These are phyloP conservation scores for Trichosporon sp. DNA, from an alignment of 1,284 basidiomycete species.

Conservation along the genomic window DNA sequence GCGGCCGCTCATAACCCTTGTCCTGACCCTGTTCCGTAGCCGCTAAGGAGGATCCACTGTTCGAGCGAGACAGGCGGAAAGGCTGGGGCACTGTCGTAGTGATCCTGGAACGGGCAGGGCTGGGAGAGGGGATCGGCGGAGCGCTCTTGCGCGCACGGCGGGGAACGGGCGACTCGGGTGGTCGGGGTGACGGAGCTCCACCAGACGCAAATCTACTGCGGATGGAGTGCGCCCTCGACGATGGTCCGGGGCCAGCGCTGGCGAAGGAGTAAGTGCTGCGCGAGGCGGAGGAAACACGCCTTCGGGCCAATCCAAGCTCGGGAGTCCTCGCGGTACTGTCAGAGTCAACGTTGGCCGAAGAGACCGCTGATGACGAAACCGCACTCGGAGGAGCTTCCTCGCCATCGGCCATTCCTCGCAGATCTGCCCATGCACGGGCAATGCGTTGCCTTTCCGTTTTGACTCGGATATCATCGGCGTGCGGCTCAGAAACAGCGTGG, in stretches of 20 bases:
- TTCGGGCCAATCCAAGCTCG: neutral
- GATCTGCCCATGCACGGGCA: slow-evolving; percentile 33
- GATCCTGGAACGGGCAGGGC: neutral
- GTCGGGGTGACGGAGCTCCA: neutral
- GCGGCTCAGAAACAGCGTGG: slow-evolving; percentile 23
- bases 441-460: slow-evolving; percentile 33
- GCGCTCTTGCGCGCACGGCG: neutral
- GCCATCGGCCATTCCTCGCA: slow-evolving; percentile 33
- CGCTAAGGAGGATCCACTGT: slow-evolving; percentile 5
- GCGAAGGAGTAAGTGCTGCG: slow-evolving; percentile 9
- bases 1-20: slow-evolving; percentile 1
- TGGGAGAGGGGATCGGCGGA: neutral
- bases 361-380: neutral
- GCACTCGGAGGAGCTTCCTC: slow-evolving; percentile 19
- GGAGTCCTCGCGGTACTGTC: neutral
- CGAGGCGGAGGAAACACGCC: slow-evolving; percentile 11
- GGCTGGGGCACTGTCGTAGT: slow-evolving; percentile 27
- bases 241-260: slow-evolving; percentile 6
- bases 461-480: slow-evolving; percentile 35
- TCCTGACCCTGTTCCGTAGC: neutral
- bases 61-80: slow-evolving; percentile 25
- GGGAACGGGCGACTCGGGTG: neutral
- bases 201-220: slow-evolving; percentile 7
- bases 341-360: neutral
- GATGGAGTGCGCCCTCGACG: slow-evolving; percentile 5